Evolutionary conservation across 306 rosid species (phyloP).

Genomic region (Castanopsis chinensis): DNA sequence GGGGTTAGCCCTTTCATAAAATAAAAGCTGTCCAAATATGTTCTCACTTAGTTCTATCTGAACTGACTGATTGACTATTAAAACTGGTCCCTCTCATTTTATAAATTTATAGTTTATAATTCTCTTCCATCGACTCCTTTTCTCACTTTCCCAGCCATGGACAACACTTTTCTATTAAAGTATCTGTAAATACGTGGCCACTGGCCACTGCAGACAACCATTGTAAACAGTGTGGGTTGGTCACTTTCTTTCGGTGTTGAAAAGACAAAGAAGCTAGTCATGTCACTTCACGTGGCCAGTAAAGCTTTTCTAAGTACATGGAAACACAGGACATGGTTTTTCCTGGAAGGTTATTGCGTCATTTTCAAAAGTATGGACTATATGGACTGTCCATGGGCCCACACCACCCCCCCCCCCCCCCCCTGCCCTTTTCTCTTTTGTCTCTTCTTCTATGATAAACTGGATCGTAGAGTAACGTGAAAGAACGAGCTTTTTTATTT

Average conservation of each 20-base stretch:
- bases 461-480: not conserved
- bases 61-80: not conserved
- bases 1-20: not conserved
- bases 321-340: not conserved
- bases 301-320: not conserved
- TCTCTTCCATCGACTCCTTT: not conserved
- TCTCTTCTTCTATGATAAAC: not conserved
- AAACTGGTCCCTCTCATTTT: not conserved
- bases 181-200: not conserved
- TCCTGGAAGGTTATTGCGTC: not conserved
- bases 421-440: too few relatives aligned
- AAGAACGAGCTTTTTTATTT: not conserved
- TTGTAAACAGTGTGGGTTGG: not conserved
- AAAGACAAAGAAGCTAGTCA: conserved; percentile 25
- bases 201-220: not conserved
- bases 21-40: not conserved
- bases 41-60: conserved; percentile 11
- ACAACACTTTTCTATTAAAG: not conserved
- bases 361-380: not conserved
- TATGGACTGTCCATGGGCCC: too few relatives aligned
- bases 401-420: too few relatives aligned
- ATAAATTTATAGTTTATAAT: too few relatives aligned
- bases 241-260: not conserved
- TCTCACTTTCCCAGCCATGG: not conserved
- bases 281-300: conserved; percentile 25